These are phyloP conservation scores for Acacia confusa DNA, from an alignment of 306 rosid genomes.

Conservation along the genomic window DNA sequence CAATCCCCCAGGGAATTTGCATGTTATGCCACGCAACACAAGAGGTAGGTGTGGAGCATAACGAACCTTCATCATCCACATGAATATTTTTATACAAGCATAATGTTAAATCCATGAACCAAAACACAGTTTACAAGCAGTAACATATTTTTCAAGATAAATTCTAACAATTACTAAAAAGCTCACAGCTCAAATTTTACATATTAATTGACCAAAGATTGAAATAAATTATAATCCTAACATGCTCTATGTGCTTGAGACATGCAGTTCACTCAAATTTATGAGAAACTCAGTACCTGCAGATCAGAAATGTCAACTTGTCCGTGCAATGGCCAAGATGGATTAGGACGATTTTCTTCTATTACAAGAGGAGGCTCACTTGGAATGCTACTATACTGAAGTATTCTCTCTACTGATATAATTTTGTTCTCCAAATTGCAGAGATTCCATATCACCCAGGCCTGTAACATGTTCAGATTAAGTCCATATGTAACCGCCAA, in stretches of 20 bases:
- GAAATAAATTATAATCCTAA: background rate
- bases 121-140: background rate
- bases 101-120: background rate
- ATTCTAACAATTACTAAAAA: background rate
- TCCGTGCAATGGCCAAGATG: slow-evolving; percentile 32
- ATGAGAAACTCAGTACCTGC: background rate
- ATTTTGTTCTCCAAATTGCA: slow-evolving; percentile 65
- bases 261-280: background rate
- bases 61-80: background rate
- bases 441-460: slow-evolving; percentile 49
- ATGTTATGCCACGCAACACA: background rate
- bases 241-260: background rate
- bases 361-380: slow-evolving; percentile 1
- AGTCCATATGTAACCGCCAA: slow-evolving; percentile 76
- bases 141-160: background rate
- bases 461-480: slow-evolving; percentile 57
- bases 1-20: background rate
- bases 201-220: background rate
- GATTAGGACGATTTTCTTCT: background rate
- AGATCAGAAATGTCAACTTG: slow-evolving; percentile 35
- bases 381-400: background rate
- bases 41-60: slow-evolving; percentile 36
- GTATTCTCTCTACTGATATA: slow-evolving; percentile 56
- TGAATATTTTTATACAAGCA: slow-evolving; percentile 8
- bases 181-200: background rate